Base-by-base conservation (phyloP, 192 early-diverging fungal genomes). In the Coemansia sp. region DNA sequence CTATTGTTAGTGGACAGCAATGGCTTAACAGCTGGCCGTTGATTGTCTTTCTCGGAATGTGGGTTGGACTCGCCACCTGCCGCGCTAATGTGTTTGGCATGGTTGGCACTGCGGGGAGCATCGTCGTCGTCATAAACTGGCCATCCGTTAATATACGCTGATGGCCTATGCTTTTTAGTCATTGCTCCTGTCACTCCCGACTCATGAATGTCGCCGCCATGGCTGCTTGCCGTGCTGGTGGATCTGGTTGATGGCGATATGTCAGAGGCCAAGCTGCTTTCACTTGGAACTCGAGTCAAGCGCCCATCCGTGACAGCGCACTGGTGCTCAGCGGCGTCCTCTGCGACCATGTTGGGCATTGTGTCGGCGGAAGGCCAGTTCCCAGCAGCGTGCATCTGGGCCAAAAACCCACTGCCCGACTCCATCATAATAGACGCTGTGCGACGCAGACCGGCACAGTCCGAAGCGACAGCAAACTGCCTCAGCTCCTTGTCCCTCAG, bases 71-170 rank as follows among this genome's bases (percentile, higher is more conserved):
- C 41, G 41, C 41, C 41, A 15, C 41, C 15, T 17, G 41, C 41
- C 41, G 51, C 12, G 8, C 51, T 10, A 29, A 9, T 29, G 12
- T 32, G 53, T 12, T 50, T 23, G 63, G 25, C 6, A 14, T 32
- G 53, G 8, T 50, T 23, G 63, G 25, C 6, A 14, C 19, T 53
- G 34, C 6, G 41, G 10, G 39, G 21, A 21, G n/a, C 45, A 14
- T 66, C 17, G 32, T 70, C 63, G 46, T 66, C 17, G 46, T 66
- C 17, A 19, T 62, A 73, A 17, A 77, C 44, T 14, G 76, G 70
- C 76, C 76, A 77, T 12, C 76, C 76, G 55, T 77, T 77, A 21
- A 77, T 42, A n/a, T 61, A 77, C 5, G 63, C 65, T 0, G 69
- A 67, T n/a, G 66, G 76, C 15, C 66, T 67, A 31, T 21, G 66